phyloP scores from a whole-genome alignment of 306 rosid species.

The Trichosanthes truncata region DNA sequence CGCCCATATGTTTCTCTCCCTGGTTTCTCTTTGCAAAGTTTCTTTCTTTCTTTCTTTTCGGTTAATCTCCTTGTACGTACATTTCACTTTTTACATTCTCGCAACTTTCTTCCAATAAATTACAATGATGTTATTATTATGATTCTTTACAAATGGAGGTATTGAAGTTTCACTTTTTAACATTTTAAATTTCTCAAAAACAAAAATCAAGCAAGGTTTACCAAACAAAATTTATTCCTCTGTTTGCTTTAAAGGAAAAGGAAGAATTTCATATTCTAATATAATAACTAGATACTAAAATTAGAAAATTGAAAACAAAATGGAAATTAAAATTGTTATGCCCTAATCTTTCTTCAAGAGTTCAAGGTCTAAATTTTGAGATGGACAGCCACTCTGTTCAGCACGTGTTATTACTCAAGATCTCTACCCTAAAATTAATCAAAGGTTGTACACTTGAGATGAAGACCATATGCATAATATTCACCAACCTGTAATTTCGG shows the following conservation, averaged over 20 bases:
- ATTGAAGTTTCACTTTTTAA: not conserved
- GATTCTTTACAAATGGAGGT: not conserved
- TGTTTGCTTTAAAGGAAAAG: not conserved
- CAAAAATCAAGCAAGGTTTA: not conserved
- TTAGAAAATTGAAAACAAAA: not conserved
- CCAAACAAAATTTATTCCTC: not conserved
- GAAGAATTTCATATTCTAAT: not conserved
- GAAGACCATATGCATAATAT: not conserved
- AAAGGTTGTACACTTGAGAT: not conserved
- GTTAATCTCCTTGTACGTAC: not conserved
- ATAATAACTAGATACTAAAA: not conserved
- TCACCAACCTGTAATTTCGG: slow-evolving; percentile 79
- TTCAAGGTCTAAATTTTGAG: not conserved
- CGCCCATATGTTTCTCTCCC: not conserved
- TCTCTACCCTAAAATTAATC: slow-evolving; percentile 1
- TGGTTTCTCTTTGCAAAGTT: not conserved
- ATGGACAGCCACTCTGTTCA: not conserved
- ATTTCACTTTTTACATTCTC: not conserved
- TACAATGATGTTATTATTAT: not conserved
- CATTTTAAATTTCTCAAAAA: not conserved
- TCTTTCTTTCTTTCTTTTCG: not conserved
- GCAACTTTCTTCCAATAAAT: not conserved
- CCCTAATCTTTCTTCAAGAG: not conserved
- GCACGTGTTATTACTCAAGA: not conserved
- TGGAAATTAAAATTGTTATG: not conserved